Base-by-base conservation (phyloP, 768 basidiomycete species). In the Termitomyces sp. region DNA sequence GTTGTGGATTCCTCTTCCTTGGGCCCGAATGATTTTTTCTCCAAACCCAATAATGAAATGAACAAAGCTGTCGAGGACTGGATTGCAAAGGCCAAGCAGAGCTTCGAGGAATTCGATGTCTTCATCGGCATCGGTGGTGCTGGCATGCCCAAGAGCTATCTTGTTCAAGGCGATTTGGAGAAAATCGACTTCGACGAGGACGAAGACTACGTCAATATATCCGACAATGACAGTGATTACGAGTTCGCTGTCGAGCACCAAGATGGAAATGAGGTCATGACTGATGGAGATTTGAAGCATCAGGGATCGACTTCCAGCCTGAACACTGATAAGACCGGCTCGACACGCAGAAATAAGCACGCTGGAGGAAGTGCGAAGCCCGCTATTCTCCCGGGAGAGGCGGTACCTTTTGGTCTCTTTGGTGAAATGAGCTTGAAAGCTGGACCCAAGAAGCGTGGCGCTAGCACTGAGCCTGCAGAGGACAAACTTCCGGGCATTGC, bases 391-490 rank as follows among this genome's bases (percentile, higher is more conserved):
- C 88, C 88, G 2, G 80, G 73, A 44, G 82, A 79, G 58, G 86
- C 85, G 0, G 76, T 81, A 24, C 89, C 90, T 8, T 87, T 86
- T 67, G 90, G 91, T n/a, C 68, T 93, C 59, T 87, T 93, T 71
- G 87, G 86, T n/a, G 76, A 78, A 7, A 72, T 91, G 61, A 76
- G 78, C 52, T 70, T 89, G 63, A 80, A 76, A 68, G 78, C 74
- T 65, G 64, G 67, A 48, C 65, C 73, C 58, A 70, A 75, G 57
- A 66, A 54, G 47, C 57, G 73, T 61, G 69, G 70, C 6, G 66
- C 67, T 54, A 72, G 78, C 65, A 71, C 73, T 57, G 69, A 77
- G 59, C 70, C 74, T n/a, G 76, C 44, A 12, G 71, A 76, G 45
- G 78, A 81, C 16, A 75, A 78, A 33, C 78, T 78, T 13, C 73